Percentiles rank a stretch among this genome's conserved stretches.
Evolutionary conservation across 495 filamentous ascomycete genomes (phyloP).

Genomic region (Penicillium waksmanii): DNA sequence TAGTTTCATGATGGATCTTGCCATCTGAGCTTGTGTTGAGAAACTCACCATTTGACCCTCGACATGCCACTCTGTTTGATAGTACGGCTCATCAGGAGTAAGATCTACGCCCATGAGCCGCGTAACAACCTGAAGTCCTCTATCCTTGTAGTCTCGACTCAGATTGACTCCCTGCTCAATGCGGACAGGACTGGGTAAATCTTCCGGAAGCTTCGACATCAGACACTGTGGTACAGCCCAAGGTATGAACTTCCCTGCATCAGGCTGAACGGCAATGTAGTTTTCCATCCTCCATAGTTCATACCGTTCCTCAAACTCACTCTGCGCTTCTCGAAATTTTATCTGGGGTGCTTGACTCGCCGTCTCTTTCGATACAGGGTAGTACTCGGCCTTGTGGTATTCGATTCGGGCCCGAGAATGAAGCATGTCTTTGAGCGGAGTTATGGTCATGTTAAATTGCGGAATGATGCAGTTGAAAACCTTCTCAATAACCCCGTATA

Average conservation of each 20-base stretch:
- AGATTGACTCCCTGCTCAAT: conserved; percentile 35
- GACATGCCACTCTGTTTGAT: conserved; percentile 44
- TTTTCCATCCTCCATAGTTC: conserved; percentile 34
- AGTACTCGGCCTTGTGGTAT: conserved; percentile 39
- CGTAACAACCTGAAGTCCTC: conserved; percentile 44
- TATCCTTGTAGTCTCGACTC: conserved; percentile 41
- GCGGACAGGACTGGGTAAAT: conserved; percentile 27
- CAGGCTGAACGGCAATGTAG: conserved; percentile 32
- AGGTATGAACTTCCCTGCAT: conserved; percentile 34
- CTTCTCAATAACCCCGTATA: conserved; percentile 49
- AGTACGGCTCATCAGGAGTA: conserved; percentile 34
- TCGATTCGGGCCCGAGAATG: conserved; percentile 37
- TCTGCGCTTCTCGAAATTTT: conserved; percentile 23
- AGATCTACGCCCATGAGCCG: conserved; percentile 41
- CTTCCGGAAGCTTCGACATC: conserved; percentile 29
- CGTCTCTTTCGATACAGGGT: conserved; percentile 26
- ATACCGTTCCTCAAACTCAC: conserved; percentile 29
- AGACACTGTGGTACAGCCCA: conserved; percentile 36
- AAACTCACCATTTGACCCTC: conserved; percentile 40
- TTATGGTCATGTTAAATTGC: conserved; percentile 45
- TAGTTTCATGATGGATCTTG: background rate
- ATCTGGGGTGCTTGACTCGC: conserved; percentile 25
- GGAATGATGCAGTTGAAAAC: conserved; percentile 44
- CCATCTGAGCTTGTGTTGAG: background rate
- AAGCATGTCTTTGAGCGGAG: conserved; percentile 41